Evolutionary conservation across 164 flowering plant genomes (phyloP).

Genomic region (Macadamia tetraphylla): DNA sequence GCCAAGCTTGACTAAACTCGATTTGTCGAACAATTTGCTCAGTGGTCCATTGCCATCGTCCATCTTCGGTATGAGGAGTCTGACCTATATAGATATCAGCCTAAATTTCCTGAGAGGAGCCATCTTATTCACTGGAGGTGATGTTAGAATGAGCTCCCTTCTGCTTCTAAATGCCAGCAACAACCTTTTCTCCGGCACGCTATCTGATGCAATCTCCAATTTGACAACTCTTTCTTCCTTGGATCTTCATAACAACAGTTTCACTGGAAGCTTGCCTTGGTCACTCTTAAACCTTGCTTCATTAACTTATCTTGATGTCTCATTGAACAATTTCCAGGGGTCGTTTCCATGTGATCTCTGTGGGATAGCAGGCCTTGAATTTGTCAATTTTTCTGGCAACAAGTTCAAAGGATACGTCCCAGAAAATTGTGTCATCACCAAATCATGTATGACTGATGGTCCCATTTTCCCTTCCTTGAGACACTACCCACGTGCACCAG

Average conservation of each 20-base stretch:
- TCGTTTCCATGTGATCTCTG: constrained; percentile 44
- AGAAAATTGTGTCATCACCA: constrained; percentile 23
- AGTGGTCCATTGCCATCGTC: constrained; percentile 39
- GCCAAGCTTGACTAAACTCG: constrained; percentile 45
- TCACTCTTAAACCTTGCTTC: constrained; percentile 34
- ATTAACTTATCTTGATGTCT: constrained; percentile 54
- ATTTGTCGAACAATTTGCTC: constrained; percentile 40
- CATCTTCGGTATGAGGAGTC: constrained; percentile 33
- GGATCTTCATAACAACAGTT: constrained; percentile 50
- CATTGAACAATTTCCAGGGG: constrained; percentile 36
- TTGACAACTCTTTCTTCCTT: constrained; percentile 40
- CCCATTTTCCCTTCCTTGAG: constrained; percentile 5
- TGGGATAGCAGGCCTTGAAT: constrained; percentile 35
- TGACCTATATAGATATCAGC: constrained; percentile 47
- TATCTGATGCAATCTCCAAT: constrained; percentile 32
- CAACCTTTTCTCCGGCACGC: constrained; percentile 39
- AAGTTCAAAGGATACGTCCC: constrained; percentile 36
- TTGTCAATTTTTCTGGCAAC: constrained; percentile 42
- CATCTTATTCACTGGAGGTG: constrained; percentile 18
- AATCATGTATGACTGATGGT: constrained; percentile 19
- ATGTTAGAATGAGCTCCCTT: constrained; percentile 27
- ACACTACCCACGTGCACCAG: constrained; percentile 10
- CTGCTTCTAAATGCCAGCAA: constrained; percentile 49
- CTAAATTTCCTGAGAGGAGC: constrained; percentile 41
- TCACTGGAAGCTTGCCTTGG: constrained; percentile 42